phyloP scores from a whole-genome alignment of 2,329 filamentous ascomycete genomes.

The Rutstroemia sp. region DNA sequence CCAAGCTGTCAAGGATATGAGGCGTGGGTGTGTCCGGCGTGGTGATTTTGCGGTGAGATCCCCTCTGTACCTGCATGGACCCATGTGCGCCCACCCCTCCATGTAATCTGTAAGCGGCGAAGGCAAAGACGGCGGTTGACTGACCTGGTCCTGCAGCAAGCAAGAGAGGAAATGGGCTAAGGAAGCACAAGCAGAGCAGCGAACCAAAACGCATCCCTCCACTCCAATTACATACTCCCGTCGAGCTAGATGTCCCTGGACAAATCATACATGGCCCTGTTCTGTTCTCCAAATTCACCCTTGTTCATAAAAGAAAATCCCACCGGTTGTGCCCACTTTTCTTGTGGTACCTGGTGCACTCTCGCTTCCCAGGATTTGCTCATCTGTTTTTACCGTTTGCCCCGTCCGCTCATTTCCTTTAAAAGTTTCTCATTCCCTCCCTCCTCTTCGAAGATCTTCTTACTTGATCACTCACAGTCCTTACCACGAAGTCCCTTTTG shows the following conservation, averaged over 20 bases:
- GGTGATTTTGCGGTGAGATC: constrained; percentile 1
- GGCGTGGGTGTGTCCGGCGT: not conserved
- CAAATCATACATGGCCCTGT: too few species aligned
- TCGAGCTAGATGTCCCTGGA: too few species aligned
- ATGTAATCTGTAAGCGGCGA: not conserved
- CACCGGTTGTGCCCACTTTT: constrained; percentile 2
- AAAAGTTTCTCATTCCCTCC: constrained; percentile 2
- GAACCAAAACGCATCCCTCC: not conserved
- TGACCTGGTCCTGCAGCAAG: not conserved
- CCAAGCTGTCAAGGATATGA: not conserved
- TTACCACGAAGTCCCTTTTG: constrained; percentile 7
- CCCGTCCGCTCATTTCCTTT: not conserved
- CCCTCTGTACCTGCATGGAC: constrained; percentile 7
- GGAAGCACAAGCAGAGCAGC: not conserved
- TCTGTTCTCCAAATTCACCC: not conserved
- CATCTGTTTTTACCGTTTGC: constrained; percentile 2
- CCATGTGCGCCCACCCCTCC: not conserved
- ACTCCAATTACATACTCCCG: not conserved
- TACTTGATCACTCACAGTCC: constrained; percentile 9
- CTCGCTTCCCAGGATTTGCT: not conserved
- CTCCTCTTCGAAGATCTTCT: not conserved
- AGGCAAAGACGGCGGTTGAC: not conserved
- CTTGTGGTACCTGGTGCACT: not conserved
- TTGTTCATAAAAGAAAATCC: not conserved
- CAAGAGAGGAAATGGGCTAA: not conserved